Evolutionary conservation across 2,329 filamentous ascomycete species (phyloP).

Genomic region (Aspergillus oerlinghausenensis): DNA sequence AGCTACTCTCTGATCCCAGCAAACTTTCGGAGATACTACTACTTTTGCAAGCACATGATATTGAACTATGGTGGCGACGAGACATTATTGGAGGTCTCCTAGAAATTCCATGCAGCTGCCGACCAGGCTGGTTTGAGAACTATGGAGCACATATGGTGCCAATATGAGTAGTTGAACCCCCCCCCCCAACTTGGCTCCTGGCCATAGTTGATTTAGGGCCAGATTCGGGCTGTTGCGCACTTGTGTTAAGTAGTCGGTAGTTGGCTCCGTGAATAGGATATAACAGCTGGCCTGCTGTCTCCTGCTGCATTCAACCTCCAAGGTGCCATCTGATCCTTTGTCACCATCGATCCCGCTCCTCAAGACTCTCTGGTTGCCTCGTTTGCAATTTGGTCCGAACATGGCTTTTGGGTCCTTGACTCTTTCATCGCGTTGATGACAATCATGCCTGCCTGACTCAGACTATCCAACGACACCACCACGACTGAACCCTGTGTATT

Average conservation of each 20-base stretch:
- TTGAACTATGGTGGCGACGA: neutral
- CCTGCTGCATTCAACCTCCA: neutral
- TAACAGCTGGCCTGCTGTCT: neutral
- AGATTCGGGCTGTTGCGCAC: neutral
- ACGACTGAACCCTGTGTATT: neutral
- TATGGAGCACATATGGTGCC: neutral
- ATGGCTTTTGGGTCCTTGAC: neutral
- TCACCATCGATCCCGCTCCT: neutral
- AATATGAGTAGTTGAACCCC: neutral
- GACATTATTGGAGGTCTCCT: constrained; percentile 5
- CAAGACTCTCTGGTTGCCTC: neutral
- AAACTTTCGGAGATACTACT: constrained; percentile 17
- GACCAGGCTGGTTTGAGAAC: neutral
- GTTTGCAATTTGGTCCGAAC: neutral
- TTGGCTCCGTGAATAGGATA: neutral
- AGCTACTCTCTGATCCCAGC: constrained; percentile 4
- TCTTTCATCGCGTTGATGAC: neutral
- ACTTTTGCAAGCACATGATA: constrained; percentile 12
- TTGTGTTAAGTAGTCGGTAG: neutral
- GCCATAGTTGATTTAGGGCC: neutral
- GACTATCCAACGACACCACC: neutral
- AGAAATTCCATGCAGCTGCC: neutral
- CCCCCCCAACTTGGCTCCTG: neutral
- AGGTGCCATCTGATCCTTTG: neutral
- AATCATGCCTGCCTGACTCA: neutral